Conservation (phyloP, 1,284 basidiomycete species). For the Moniliella sp. region DNA sequence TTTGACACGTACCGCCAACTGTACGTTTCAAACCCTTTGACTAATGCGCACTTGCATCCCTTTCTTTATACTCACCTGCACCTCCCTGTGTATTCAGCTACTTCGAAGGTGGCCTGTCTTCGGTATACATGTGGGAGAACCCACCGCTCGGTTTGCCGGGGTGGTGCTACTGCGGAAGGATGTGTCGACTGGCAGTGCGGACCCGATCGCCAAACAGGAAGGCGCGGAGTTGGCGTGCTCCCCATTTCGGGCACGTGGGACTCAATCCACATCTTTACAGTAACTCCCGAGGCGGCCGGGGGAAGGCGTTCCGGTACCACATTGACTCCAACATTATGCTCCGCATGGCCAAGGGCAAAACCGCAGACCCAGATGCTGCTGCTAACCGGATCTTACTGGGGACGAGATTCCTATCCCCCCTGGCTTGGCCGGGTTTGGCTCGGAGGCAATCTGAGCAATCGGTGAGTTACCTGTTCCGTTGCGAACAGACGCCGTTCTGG, state of each 20-base stretch:
- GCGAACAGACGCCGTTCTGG: neutral
- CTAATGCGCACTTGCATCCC: neutral
- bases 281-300: constrained; percentile 64
- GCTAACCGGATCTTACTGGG: no score
- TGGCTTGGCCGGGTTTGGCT: constrained; percentile 58
- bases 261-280: constrained; percentile 92
- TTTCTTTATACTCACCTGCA: neutral
- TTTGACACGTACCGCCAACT: constrained; percentile 94
- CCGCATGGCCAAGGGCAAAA: constrained; percentile 51
- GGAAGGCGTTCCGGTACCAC: constrained; percentile 46
- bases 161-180: constrained; percentile 84
- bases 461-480: constrained; percentile 37
- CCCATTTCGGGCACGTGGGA: constrained; percentile 48
- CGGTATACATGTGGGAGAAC: constrained; percentile 94
- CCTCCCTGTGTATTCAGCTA: constrained; percentile 43
- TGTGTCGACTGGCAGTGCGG: neutral
- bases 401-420: no score
- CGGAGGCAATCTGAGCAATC: constrained; percentile 90
- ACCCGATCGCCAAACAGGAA: neutral
- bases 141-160: constrained; percentile 88
- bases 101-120: constrained; percentile 88
- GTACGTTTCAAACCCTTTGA: constrained; percentile 42
- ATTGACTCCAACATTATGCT: constrained; percentile 93
- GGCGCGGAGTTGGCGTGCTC: neutral
- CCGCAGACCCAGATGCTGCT: no score